Conservation (phyloP, 495 filamentous ascomycete species). For the Aspergillus cristatus region DNA sequence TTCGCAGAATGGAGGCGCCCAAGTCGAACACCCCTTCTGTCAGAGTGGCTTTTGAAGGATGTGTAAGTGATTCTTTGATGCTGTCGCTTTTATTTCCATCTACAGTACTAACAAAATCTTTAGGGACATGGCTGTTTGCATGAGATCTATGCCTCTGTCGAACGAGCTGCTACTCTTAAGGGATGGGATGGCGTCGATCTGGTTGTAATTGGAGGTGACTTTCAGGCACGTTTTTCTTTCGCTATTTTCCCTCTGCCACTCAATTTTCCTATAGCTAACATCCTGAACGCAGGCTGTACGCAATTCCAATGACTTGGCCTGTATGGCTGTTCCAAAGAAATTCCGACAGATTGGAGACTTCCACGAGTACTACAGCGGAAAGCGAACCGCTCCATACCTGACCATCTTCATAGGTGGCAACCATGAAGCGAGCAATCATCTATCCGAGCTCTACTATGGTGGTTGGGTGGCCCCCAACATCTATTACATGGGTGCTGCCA, state of each 20-base stretch:
- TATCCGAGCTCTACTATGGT: conserved; percentile 89
- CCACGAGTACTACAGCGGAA: conserved; percentile 81
- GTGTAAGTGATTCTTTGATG: conserved; percentile 45
- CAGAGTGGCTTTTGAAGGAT: conserved; percentile 65
- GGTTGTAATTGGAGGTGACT: conserved; percentile 85
- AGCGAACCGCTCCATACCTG: conserved; percentile 66
- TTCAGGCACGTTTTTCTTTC: conserved; percentile 49
- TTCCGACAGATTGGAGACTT: conserved; percentile 84
- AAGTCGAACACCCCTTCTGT: conserved; percentile 14
- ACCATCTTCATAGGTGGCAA: conserved; percentile 93
- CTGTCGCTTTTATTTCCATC: conserved; percentile 3
- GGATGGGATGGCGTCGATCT: conserved; percentile 72
- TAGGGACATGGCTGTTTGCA: conserved; percentile 87
- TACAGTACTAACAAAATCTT: conserved; percentile 5
- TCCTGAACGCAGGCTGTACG: conserved; percentile 57
- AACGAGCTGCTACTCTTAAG: conserved; percentile 49
- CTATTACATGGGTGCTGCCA: conserved; percentile 90
- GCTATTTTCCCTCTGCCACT: not conserved
- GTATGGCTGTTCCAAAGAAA: conserved; percentile 77
- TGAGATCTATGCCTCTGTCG: conserved; percentile 75
- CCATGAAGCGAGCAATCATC: conserved; percentile 80
- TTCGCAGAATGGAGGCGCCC: conserved; percentile 6
- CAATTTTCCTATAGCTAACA: conserved; percentile 1
- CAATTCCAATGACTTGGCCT: conserved; percentile 75
- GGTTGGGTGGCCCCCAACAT: conserved; percentile 97